Evolutionary conservation across 1,139 yeast genomes (phyloP).

Genomic region (Zhuliangozyma parablackwelliae): DNA sequence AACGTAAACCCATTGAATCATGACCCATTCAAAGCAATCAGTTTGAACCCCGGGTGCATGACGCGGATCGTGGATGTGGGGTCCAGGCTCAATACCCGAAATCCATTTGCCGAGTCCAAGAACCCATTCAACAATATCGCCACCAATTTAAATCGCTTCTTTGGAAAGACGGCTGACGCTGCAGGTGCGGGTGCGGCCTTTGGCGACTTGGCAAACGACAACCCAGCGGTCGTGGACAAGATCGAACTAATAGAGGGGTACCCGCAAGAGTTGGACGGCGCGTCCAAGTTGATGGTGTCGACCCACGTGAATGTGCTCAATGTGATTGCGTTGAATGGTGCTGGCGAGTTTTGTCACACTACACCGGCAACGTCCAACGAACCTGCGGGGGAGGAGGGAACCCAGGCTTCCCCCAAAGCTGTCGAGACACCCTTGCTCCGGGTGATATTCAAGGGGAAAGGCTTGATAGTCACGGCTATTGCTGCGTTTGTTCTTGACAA

Average conservation of each 20-base stretch:
- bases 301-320: constrained; percentile 36
- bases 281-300: constrained; percentile 25
- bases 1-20: constrained; percentile 48
- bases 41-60: constrained; percentile 53
- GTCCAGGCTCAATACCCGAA: neutral
- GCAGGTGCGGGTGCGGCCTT: neutral
- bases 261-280: constrained; percentile 13
- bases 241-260: constrained; percentile 9
- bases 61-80: constrained; percentile 20
- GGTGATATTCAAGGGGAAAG: constrained; percentile 21
- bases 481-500: constrained; percentile 19
- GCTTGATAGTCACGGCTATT: constrained; percentile 26
- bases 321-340: constrained; percentile 27
- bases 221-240: constrained; percentile 11
- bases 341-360: constrained; percentile 18
- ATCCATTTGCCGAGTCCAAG: constrained; percentile 9
- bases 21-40: constrained; percentile 50
- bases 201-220: neutral
- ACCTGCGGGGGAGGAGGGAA: too few species aligned
- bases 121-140: constrained; percentile 35
- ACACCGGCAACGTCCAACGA: too few species aligned
- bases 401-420: constrained; percentile 8
- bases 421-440: constrained; percentile 35
- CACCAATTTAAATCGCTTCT: constrained; percentile 27
- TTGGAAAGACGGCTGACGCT: constrained; percentile 14